phyloP scores from a whole-genome alignment of 768 basidiomycete species.

The Galerina marginata region DNA sequence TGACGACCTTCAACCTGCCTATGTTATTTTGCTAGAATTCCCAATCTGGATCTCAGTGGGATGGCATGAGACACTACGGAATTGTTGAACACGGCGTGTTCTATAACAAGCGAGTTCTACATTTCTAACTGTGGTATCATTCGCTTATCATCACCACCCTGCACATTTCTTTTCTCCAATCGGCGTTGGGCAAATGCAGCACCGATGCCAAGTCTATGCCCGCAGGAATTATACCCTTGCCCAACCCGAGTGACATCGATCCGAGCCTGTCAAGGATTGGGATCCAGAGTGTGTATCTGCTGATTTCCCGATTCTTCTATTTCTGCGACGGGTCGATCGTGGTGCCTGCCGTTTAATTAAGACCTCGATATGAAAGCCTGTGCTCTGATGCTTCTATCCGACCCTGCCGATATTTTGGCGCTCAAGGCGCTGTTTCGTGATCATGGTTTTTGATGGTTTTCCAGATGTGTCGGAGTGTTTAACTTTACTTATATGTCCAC shows the following conservation, averaged over 20 bases:
- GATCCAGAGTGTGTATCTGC: constrained; percentile 62
- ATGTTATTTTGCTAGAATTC: constrained; percentile 54
- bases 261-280: constrained; percentile 55
- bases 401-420: constrained; percentile 10
- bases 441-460: background rate
- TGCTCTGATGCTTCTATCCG: background rate
- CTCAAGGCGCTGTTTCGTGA: background rate
- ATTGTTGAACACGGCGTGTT: constrained; percentile 57
- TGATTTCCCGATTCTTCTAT: background rate
- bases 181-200: constrained; percentile 3
- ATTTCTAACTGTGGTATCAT: background rate
- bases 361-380: too few species aligned
- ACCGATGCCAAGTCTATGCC: constrained; percentile 45
- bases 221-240: constrained; percentile 49
- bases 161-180: background rate
- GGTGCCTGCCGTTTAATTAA: too few species aligned
- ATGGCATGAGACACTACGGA: constrained; percentile 66
- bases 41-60: constrained; percentile 76
- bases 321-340: background rate
- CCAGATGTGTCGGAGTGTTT: background rate
- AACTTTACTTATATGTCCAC: constrained; percentile 5
- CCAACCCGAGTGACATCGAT: constrained; percentile 55
- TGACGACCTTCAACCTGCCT: background rate
- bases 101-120: constrained; percentile 59
- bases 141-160: background rate